These are phyloP conservation scores for Esteya vermicola DNA, from an alignment of 2,329 filamentous ascomycete species.

Conservation along the genomic window DNA sequence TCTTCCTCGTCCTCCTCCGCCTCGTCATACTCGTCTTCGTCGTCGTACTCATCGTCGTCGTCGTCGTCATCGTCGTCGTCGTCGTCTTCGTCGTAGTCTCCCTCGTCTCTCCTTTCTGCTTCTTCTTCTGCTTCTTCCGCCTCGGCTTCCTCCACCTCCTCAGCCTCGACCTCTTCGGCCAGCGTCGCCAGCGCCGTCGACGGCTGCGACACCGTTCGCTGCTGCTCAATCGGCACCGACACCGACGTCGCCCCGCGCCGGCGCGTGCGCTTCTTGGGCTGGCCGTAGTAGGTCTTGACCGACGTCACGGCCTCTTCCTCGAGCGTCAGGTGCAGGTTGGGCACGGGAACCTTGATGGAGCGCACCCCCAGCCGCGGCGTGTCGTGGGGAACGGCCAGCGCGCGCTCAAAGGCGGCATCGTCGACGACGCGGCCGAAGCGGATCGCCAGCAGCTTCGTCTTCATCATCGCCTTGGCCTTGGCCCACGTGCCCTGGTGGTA, in stretches of 20 bases:
- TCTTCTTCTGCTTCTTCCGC: slow-evolving; percentile 3
- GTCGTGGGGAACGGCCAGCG: slow-evolving; percentile 22
- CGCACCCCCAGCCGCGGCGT: slow-evolving; percentile 16
- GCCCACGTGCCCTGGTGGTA: slow-evolving; percentile 68
- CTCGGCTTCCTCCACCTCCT: slow-evolving; percentile 2
- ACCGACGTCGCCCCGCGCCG: slow-evolving; percentile 7
- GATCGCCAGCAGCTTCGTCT: slow-evolving; percentile 64
- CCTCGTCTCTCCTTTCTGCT: neutral
- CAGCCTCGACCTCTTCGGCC: neutral
- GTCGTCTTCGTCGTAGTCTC: slow-evolving; percentile 1
- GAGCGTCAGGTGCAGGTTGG: slow-evolving; percentile 23
- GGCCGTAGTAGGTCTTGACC: slow-evolving; percentile 7
- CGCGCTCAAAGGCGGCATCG: slow-evolving; percentile 29
- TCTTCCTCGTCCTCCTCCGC: slow-evolving; percentile 1
- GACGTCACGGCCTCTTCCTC: slow-evolving; percentile 16
- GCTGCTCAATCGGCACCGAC: slow-evolving; percentile 8
- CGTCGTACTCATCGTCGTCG: slow-evolving; percentile 3
- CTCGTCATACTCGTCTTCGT: slow-evolving; percentile 4
- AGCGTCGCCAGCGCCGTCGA: no score
- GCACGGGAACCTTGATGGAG: slow-evolving; percentile 22
- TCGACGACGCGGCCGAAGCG: slow-evolving; percentile 38
- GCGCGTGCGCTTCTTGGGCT: slow-evolving; percentile 7
- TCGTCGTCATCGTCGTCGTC: slow-evolving; percentile 6
- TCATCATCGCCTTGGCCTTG: slow-evolving; percentile 78
- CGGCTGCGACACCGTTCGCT: no score